phyloP scores from a whole-genome alignment of 306 rosid species.

The Quercus glauca region DNA sequence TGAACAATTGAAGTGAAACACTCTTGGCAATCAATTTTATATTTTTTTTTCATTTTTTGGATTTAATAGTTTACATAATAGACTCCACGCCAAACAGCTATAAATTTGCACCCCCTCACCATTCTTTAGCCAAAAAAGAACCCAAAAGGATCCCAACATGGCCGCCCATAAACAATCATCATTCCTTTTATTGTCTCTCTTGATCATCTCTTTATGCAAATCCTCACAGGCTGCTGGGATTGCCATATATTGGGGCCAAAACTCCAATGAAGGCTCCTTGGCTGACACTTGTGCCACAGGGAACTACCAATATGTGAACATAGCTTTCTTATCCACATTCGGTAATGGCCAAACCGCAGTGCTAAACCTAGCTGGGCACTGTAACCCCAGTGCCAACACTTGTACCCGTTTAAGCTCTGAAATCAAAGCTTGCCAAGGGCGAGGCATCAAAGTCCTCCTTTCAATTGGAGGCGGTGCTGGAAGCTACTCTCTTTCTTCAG shows the following conservation, averaged over 20 bases:
- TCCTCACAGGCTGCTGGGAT: conserved; percentile 40
- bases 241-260: conserved; percentile 67
- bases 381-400: conserved; percentile 20
- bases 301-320: conserved; percentile 62
- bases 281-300: conserved; percentile 47
- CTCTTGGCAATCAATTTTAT: too few species aligned
- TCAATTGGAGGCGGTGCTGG: conserved; percentile 54
- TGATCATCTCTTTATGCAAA: conserved; percentile 24
- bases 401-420: conserved; percentile 33
- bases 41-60: too few species aligned
- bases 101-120: conserved; percentile 3
- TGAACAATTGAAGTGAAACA: too few species aligned
- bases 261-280: conserved; percentile 40
- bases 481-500: conserved; percentile 43
- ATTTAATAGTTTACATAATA: too few species aligned
- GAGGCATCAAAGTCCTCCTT: conserved; percentile 51
- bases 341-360: conserved; percentile 44
- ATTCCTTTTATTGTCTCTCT: conserved; percentile 14
- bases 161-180: conserved; percentile 31
- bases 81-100: not conserved
- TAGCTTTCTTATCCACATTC: conserved; percentile 48
- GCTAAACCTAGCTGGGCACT: conserved; percentile 48
- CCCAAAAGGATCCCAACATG: conserved; percentile 29
- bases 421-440: conserved; percentile 41
- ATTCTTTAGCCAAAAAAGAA: not conserved